Conservation (phyloP, 768 basidiomycete species). For the Mycena vulgaris region DNA sequence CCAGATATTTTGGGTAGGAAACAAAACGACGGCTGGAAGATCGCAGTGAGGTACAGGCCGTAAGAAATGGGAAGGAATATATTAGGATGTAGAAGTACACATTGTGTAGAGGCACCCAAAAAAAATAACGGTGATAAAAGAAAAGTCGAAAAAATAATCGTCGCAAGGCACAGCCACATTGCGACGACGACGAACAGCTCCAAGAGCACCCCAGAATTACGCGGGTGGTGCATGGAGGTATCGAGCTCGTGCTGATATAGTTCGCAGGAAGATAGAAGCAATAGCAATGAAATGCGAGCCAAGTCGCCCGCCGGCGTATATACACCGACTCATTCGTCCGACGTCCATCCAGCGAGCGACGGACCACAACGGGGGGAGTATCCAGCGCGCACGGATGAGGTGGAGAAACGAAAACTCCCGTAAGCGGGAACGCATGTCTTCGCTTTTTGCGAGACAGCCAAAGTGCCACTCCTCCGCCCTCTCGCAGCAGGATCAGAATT, state of each 20-base stretch:
- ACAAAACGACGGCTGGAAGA: no score
- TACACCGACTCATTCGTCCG: no score
- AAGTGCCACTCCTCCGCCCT: slow-evolving; percentile 4
- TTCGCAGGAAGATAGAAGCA: slow-evolving; percentile 9
- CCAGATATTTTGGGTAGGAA: no score
- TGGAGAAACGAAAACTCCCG: slow-evolving; percentile 4
- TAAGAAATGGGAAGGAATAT: no score
- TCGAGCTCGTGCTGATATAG: slow-evolving; percentile 16
- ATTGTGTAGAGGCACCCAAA: no score
- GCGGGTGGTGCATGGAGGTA: slow-evolving; percentile 10
- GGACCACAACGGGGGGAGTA: neutral
- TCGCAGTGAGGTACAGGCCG: no score
- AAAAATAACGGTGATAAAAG: no score
- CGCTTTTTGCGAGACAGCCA: neutral
- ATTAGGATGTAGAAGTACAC: no score
- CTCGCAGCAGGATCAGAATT: slow-evolving; percentile 10
- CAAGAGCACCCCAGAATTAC: slow-evolving; percentile 5
- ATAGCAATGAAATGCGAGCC: slow-evolving; percentile 9
- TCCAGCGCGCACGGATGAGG: slow-evolving; percentile 5
- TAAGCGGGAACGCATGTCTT: slow-evolving; percentile 1
- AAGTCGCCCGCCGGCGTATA: neutral
- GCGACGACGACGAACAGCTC: slow-evolving; percentile 12
- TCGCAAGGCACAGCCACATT: no score
- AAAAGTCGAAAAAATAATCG: no score
- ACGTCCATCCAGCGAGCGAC: neutral